Evolutionary conservation across 768 basidiomycete species (phyloP).

Genomic region (Boletellus ananas): DNA sequence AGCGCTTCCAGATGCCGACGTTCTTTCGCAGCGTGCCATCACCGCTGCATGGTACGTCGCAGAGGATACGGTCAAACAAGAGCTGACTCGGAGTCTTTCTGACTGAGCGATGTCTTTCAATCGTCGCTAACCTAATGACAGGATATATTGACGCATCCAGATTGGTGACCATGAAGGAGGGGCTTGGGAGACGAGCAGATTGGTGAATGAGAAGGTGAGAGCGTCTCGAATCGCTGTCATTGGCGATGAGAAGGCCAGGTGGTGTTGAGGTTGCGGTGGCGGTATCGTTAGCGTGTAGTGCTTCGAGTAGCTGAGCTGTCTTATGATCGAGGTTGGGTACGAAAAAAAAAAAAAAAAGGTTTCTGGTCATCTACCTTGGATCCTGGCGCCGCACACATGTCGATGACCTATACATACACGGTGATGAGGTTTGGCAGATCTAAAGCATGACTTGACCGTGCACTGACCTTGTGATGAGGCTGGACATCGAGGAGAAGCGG

Average conservation of each 20-base stretch:
- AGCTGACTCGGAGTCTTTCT: constrained; percentile 48
- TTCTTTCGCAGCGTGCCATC: constrained; percentile 97
- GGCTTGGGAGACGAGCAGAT: constrained; percentile 88
- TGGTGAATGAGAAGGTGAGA: constrained; percentile 97
- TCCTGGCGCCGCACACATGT: constrained; percentile 98
- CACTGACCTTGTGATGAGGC: constrained; percentile 75
- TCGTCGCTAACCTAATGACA: constrained; percentile 39
- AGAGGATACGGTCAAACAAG: constrained; percentile 88
- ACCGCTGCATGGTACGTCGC: constrained; percentile 97
- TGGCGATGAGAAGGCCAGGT: constrained; percentile 86
- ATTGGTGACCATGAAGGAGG: constrained; percentile 93
- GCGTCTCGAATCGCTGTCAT: constrained; percentile 92
- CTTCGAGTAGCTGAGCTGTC: constrained; percentile 96
- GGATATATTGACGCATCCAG: constrained; percentile 90
- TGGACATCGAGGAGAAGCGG: constrained; percentile 93
- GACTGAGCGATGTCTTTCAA: constrained; percentile 29
- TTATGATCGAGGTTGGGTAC: constrained; percentile 26
- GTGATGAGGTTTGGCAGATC: background rate
- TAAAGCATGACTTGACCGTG: background rate
- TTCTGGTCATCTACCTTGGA: constrained; percentile 62
- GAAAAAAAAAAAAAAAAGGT: background rate
- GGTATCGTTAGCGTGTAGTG: constrained; percentile 78
- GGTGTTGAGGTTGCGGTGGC: constrained; percentile 64
- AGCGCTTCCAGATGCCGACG: constrained; percentile 88
- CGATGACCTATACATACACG: constrained; percentile 58